These are phyloP conservation scores for Apiospora kogelbergensis DNA, from an alignment of 2,329 filamentous ascomycete species.

Conservation along the genomic window DNA sequence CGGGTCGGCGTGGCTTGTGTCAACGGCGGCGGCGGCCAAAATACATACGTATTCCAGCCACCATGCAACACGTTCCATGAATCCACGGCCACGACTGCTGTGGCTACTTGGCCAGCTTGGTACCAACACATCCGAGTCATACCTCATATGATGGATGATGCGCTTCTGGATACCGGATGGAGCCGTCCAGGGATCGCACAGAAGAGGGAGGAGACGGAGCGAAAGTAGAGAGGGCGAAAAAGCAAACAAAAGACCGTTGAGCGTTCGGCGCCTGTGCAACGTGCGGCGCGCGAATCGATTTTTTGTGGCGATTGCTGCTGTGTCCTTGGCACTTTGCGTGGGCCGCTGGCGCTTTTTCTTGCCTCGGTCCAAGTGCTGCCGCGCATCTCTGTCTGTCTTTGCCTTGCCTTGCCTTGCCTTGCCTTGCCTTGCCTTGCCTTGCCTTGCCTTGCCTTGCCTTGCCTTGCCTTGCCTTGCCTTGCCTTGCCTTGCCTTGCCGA, in stretches of 20 bases:
- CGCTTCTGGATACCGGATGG: background rate
- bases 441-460: no score
- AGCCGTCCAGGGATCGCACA: background rate
- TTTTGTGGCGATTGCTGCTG: background rate
- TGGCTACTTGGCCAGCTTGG: background rate
- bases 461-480: no score
- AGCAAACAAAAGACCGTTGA: constrained; percentile 4
- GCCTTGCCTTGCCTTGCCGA: no score
- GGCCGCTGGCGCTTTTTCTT: background rate
- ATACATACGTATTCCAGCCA: background rate
- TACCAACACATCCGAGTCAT: background rate
- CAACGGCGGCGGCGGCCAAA: background rate
- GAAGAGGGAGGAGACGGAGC: background rate
- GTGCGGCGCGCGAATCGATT: background rate
- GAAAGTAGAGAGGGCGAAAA: background rate
- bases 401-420: no score
- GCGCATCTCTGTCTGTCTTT: background rate
- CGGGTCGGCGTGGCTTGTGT: constrained; percentile 2
- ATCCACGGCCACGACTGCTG: background rate
- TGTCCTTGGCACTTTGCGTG: background rate
- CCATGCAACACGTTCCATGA: background rate
- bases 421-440: no score
- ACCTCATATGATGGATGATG: background rate
- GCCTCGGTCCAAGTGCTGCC: background rate
- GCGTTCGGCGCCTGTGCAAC: background rate